Evolutionary conservation across 2,329 filamentous ascomycete species (phyloP), one percentile per base, ranked within the genome.

Genomic region (Huntiella bhutanensis): DNA sequence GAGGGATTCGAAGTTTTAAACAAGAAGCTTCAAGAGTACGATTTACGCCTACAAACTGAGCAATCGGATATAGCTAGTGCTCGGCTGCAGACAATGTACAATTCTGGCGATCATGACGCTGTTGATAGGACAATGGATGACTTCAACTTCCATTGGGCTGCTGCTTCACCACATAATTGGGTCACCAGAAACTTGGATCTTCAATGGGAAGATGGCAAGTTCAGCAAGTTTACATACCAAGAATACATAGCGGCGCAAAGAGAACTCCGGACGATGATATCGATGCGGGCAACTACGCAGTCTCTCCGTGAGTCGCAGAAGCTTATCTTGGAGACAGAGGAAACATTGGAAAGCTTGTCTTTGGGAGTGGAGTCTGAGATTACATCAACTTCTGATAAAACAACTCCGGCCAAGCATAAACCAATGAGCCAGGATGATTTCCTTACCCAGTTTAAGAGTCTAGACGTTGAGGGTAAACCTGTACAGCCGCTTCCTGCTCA

Each of bases 81-180:
- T n/a, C 12, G 34, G 15, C 11, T 36, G 7, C 7, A 7, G 34
- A 12, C 2, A 8, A 3, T 15, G 11, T 36, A n/a, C 7, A 16
- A n/a, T 3, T 7, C 34, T 15, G 12, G 34, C 2, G 15, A 36
- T 36, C 5, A n/a, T 3, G 34, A 36, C 6, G 34, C 15, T 36
- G 15, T 36, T n/a, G 34, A 16, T 13, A n/a, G 12, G 34, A 44
- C 44, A 7, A 39, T 48, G 8, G 37, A n/a, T 10, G 49, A 51
- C 28, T 47, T 47, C n/a, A 36, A 49, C 34, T 47, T 47, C 12
- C 43, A 52, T 41, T 47, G 45, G 49, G 42, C 44, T 6, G 49
- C 51, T 10, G 51, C 49, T 7, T 48, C 50, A n/a, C 51, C 51
- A 10, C 19, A 33, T 33, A 44, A 45, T 3, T 52, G 51, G 51